Percentiles rank a stretch among this genome's conserved stretches.
Conservation (phyloP, 306 rosid species). For the Cucumis cinereus region DNA sequence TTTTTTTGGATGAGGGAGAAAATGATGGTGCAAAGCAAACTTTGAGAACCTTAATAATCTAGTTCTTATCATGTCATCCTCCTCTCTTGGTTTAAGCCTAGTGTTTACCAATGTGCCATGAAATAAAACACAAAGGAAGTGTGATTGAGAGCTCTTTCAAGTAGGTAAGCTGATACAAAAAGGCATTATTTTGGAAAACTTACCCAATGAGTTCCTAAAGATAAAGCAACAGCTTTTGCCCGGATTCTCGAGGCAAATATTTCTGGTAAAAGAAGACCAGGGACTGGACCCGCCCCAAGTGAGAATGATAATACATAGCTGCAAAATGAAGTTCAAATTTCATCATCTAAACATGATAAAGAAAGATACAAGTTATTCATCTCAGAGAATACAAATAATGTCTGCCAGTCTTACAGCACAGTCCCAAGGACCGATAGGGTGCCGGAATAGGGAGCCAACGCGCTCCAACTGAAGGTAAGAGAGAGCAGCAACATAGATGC, state of each 20-base stretch:
- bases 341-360: not conserved
- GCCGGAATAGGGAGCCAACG: constrained; percentile 69
- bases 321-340: constrained; percentile 17
- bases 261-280: constrained; percentile 96
- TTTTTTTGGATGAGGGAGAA: not conserved
- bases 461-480: constrained; percentile 74
- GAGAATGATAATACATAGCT: constrained; percentile 93
- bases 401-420: constrained; percentile 55
- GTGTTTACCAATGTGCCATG: not conserved
- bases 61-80: not conserved
- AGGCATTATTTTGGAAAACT: constrained; percentile 13
- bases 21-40: not conserved
- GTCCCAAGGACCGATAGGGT: constrained; percentile 79
- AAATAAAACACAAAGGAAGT: not conserved
- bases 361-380: not conserved
- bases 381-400: not conserved
- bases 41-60: not conserved
- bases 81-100: not conserved
- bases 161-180: not conserved
- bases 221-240: constrained; percentile 89
- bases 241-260: constrained; percentile 93
- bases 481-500: constrained; percentile 94
- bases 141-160: not conserved
- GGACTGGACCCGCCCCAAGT: constrained; percentile 98
- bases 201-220: constrained; percentile 98